Evolutionary conservation across 305 asterid genomes (phyloP), one percentile per base, ranked within the genome.

Genomic region (Plantago rigida): DNA sequence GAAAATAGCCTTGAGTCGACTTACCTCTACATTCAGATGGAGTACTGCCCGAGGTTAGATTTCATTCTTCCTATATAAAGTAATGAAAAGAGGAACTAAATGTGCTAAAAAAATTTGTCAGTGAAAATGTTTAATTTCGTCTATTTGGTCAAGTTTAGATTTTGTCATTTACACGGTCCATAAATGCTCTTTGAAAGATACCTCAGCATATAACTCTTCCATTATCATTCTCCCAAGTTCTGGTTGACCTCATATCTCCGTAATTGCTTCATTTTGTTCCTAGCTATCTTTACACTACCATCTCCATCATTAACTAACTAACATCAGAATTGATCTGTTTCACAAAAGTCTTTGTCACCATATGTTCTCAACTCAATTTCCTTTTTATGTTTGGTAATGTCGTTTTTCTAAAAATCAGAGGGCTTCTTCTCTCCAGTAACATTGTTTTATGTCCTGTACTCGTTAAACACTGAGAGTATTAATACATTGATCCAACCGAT

Each of bases 11-110:
- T 79, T 15, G 95, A 86, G 70, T 80, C 96, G 34, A 86, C 97
- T 63, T 89, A 82, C 69, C 87, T 92, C 75, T 89, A 86, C 67
- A 92, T 92, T 78, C 99, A 92, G 80, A 92, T 92, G 99, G 97
- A 92, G 70, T 92, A 84, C 74, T 92, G 99, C 77, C 99, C 99
- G 62, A 84, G 96, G 99, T 92, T 67, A 70, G 64, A 62, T 64
- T 57, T 29, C 22, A 11, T 9, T 41, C 46, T 41, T 41, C 13
- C 13, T 7, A 8, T 41, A 41, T 9, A 9, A 41, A 41, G 46
- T 11, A 41, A 41, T 41, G 46, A 41, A 41, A 36, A 36, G 42
- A 9, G 46, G 46, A 36, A 36, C 42, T 36, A 36, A 36, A 36
- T 7, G 13, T 9, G 13, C 46, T 9, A 41, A 41, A 41, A 41